These are phyloP conservation scores for Salvia hispanica DNA, from an alignment of 257 asterid genomes.

Conservation along the genomic window DNA sequence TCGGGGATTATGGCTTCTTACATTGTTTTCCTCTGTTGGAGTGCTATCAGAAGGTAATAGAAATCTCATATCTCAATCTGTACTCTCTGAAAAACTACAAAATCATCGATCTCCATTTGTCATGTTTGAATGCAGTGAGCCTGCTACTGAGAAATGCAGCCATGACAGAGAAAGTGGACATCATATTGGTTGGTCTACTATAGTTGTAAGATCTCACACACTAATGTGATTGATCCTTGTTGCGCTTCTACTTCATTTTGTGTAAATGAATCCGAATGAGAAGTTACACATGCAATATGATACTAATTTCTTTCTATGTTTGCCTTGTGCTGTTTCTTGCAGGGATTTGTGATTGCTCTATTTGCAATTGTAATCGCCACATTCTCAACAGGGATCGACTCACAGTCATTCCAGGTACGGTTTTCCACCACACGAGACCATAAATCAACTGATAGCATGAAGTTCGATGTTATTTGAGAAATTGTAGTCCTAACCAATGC, in stretches of 20 bases:
- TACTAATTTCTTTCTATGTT: background rate
- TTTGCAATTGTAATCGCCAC: slow-evolving; percentile 88
- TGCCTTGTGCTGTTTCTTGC: slow-evolving; percentile 14
- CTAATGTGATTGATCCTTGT: background rate
- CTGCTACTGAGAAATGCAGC: slow-evolving; percentile 78
- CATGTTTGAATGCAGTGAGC: slow-evolving; percentile 61
- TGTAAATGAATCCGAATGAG: too few species aligned
- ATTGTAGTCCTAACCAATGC: too few species aligned
- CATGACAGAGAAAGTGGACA: slow-evolving; percentile 56
- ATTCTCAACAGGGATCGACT: slow-evolving; percentile 92
- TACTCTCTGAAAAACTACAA: background rate
- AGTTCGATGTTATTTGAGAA: too few species aligned
- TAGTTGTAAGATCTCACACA: slow-evolving; percentile 56
- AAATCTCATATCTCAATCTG: background rate
- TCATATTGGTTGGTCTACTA: slow-evolving; percentile 74
- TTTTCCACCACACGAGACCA: too few species aligned
- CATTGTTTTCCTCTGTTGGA: slow-evolving; percentile 89
- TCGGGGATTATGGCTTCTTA: slow-evolving; percentile 98
- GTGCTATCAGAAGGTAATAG: slow-evolving; percentile 81
- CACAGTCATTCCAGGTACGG: slow-evolving; percentile 79
- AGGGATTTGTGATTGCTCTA: slow-evolving; percentile 81
- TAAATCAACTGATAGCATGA: too few species aligned
- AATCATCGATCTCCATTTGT: background rate
- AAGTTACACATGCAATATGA: background rate
- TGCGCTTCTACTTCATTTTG: background rate